Base-by-base conservation (phyloP, 2,329 filamentous ascomycete genomes). In the Beauveria caledonica region DNA sequence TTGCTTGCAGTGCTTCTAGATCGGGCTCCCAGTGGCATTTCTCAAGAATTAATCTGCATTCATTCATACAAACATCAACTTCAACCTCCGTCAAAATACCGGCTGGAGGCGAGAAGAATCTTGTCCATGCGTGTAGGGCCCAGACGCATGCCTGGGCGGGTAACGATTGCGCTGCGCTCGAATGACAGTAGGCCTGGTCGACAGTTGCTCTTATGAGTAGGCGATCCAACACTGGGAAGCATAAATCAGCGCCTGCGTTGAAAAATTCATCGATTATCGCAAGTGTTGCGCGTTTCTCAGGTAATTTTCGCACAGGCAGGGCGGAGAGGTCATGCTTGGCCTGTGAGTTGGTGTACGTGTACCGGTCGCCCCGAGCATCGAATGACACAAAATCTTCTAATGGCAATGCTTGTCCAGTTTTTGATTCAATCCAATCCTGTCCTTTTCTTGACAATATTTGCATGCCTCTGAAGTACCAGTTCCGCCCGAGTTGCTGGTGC, bases 401-500 rank as follows among this genome's bases (percentile, higher is more conserved):
- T 23, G 55, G 56, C 4, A 19, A 17, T 2, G 9, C 9, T 36
- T 60, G 50, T 15, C 61, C 61, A 10, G 59, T 58, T 5, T 60
- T 57, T 8, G 48, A 45, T 17, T 62, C 59, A 1, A 64, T 63
- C 63, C 63, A 64, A 19, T 62, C 13, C 21, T 51, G 39, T 2
- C 63, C 63, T 10, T 60, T 48, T 36, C 29, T 27, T 5, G 63
- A 64, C 21, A 64, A 23, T 13, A 64, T 60, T n/a, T 58, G 54
- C 25, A 64, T 53, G 23, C 63, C 63, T 33, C 62, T 60, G 40
- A 60, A 63, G 52, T 63, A 63, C 63, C 63, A 64, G 17, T 60
- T 63, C n/a, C 10, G 23, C 10, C 53, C 53, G 2, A 52, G 29
- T 17, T 52, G 46, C 39, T n/a, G 40, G 10, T 36, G 46, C 13